Evolutionary conservation across 2,329 filamentous ascomycete species (phyloP).

Genomic region (Parastagonospora nodorum): DNA sequence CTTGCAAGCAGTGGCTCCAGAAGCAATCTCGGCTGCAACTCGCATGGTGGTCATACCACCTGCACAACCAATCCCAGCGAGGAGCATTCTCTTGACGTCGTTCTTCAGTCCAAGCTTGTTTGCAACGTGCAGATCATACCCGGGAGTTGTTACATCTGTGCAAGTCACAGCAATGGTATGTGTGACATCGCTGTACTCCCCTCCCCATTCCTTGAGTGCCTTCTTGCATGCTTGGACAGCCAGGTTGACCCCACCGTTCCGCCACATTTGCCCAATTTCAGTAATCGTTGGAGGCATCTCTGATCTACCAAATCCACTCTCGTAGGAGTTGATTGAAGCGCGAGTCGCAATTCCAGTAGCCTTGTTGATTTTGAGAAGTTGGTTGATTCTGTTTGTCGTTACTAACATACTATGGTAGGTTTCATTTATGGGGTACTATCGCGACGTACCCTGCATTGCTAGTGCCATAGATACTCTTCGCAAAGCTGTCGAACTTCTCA

Average conservation of each 20-base stretch:
- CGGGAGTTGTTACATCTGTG: not conserved
- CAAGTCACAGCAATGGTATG: not conserved
- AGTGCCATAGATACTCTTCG: not conserved
- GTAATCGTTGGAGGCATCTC: not conserved
- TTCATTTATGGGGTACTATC: not conserved
- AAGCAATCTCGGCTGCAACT: not conserved
- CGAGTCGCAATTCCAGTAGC: not conserved
- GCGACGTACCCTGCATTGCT: not conserved
- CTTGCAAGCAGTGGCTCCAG: not conserved
- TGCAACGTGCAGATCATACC: not conserved
- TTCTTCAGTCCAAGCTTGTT: not conserved
- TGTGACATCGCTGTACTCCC: not conserved
- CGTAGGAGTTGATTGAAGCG: not conserved
- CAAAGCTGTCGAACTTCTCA: not conserved
- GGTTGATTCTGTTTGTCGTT: not conserved
- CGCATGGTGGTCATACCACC: not conserved
- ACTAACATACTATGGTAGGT: too few relatives aligned
- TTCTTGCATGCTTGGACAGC: not conserved
- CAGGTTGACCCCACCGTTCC: not conserved
- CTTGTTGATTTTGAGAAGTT: not conserved
- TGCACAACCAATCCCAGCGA: not conserved
- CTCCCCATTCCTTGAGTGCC: not conserved
- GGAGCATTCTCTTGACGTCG: not conserved
- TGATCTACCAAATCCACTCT: not conserved
- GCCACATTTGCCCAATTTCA: not conserved